Base-by-base conservation (phyloP, 164 flowering plant species). In the Taxillus chinensis region DNA sequence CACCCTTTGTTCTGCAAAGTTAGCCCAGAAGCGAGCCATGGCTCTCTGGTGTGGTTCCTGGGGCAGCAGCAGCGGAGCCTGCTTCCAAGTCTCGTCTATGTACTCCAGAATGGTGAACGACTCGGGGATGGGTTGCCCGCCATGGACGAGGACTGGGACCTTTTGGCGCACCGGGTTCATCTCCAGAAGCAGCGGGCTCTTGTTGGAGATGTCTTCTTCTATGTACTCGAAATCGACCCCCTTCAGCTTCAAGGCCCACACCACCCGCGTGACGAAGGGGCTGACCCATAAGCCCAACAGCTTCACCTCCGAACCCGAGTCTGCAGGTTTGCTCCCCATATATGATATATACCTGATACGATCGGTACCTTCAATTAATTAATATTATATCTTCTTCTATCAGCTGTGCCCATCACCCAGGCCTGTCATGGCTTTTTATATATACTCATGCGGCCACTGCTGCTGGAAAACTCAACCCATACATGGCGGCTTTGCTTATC, bases 181-280 rank as follows among this genome's bases (percentile, higher is more conserved):
- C 52, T 70, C 41, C 16, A 68, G 55, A 13, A 78, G 79, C 45
- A 59, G 55, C 41, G 63, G 48, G 66, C 74, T 74, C 57, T 73
- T 73, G 64, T 75, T 73, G 48, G 40, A 63, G 45, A 78, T 11
- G 41, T 66, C 73, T 49, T 78, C 79, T 66, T 77, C 80, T 2
- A 73, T 9, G 70, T 73, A 68, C 39, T 73, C 70, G 15, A 66
- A 73, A 3, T 73, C 68, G 2, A 78, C 55, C 3, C 75, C 79
- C 63, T 78, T 78, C 41, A 75, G 65, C 15, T 70, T 75, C 13
- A 78, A 64, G 3, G 77, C 81, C 77, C 72, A 68, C n/a, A 59
- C 70, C 12, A 75, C 73, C 51, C 79, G 68, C 1, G 4, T 38
- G 10, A 37, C 51, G 55, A 61, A 70, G 5, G 74, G 74, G 64